Base-by-base conservation (phyloP, 768 basidiomycete species). In the Phlegmacium glaucopus region DNA sequence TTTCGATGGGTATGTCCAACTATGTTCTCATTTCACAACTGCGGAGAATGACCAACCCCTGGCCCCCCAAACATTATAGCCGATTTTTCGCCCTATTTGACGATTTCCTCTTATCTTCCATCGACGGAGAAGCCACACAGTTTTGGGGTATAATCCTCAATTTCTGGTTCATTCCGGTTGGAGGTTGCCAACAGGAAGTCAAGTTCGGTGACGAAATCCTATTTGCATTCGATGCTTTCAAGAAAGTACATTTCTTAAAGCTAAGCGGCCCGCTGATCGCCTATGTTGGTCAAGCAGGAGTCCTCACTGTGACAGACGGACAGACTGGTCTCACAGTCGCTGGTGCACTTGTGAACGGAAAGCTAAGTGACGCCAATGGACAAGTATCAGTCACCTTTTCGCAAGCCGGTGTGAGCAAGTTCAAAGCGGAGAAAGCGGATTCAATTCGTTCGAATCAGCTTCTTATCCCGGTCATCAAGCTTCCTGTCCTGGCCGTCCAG, bases 1-100 rank as follows among this genome's bases (percentile, higher is more conserved):
- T 2, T 77, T 66, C 50, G 72, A 76, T 57, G 76, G 67, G 70
- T 73, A 41, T 32, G 60, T 56, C n/a, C n/a, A n/a, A n/a, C n/a
- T n/a, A n/a, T n/a, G n/a, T 4, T 15, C 15, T 17, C 36, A 4
- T 38, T 32, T n/a, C 41, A 27, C 16, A 37, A 22, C 13, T 11
- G 46, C 5, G 5, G 11, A 41, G 34, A 39, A 15, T 37, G 30
- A 13, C 8, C 8, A 32, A 32, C 30, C 13, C 30, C n/a, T n/a
- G n/a, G n/a, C n/a, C n/a, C n/a, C n/a, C n/a, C n/a, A n/a, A n/a
- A 32, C 30, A 8, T 32, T 32, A 8, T 32, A 8, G 30, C 30
- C 35, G 72, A 72, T 73, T 63, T 49, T 59, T 47, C 41, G 22
- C 60, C 2, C 47, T 68, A 29, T 74, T 70, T 39, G 73, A 76